These are phyloP conservation scores for Dalbergia cochinchinensis DNA, from an alignment of 306 rosid species.

Conservation along the genomic window DNA sequence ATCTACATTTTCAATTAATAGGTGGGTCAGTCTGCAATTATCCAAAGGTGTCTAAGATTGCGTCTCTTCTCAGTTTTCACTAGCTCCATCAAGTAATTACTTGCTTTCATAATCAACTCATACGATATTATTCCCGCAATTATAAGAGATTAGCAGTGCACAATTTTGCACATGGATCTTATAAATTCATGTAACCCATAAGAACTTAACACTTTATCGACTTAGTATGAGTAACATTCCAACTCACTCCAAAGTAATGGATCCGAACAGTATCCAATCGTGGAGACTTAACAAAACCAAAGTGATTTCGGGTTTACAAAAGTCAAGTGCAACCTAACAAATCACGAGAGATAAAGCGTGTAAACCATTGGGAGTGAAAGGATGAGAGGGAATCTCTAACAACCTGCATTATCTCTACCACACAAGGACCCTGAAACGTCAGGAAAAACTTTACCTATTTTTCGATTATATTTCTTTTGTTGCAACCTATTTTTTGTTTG, in stretches of 20 bases:
- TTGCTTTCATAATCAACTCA: constrained; percentile 1
- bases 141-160: neutral
- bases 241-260: neutral
- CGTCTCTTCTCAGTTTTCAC: neutral
- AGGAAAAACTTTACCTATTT: neutral
- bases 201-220: constrained; percentile 7
- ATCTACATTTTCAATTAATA: neutral
- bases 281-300: constrained; percentile 5
- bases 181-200: neutral
- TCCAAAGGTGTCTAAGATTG: no score
- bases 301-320: neutral
- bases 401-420: constrained; percentile 21
- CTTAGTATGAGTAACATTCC: neutral
- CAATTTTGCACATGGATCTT: neutral
- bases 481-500: no score
- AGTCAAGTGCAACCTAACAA: constrained; percentile 37
- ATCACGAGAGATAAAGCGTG: neutral
- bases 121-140: neutral
- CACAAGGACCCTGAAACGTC: constrained; percentile 4
- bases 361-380: neutral
- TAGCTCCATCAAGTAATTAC: neutral
- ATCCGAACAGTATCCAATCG: neutral
- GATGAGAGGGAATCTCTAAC: constrained; percentile 17
- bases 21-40: constrained; percentile 1
- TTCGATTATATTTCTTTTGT: no score